These are phyloP conservation scores for Yamadazyma atmosphaerica DNA, from an alignment of 1,139 yeast species.

Conservation along the genomic window DNA sequence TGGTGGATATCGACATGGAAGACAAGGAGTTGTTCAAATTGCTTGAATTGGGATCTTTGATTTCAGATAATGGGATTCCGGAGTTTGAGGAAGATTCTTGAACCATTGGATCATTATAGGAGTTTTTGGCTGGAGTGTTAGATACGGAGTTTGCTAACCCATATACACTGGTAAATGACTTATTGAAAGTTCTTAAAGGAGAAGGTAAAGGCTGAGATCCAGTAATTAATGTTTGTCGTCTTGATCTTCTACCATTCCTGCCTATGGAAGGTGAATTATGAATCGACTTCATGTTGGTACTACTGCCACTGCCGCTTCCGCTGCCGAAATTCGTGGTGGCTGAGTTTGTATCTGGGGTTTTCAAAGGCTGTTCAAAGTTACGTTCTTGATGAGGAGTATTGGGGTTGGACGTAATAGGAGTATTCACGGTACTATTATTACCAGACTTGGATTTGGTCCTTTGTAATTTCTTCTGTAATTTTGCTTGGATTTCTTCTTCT, in stretches of 20 bases:
- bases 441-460: conserved; percentile 23
- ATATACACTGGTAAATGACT: conserved; percentile 37
- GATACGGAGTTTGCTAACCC: conserved; percentile 43
- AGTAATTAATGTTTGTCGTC: conserved; percentile 76
- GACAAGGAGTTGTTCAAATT: conserved; percentile 39
- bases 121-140: conserved; percentile 40
- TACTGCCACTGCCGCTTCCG: conserved; percentile 1
- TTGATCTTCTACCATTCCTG: conserved; percentile 54
- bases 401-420: conserved; percentile 15
- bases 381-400: conserved; percentile 16
- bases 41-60: conserved; percentile 14
- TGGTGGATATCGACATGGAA: conserved; percentile 42
- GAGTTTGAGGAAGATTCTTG: conserved; percentile 11
- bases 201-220: conserved; percentile 88
- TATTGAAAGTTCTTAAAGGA: conserved; percentile 56
- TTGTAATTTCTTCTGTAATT: conserved; percentile 38
- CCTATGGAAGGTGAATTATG: conserved; percentile 40
- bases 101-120: conserved; percentile 16
- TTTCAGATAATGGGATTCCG: conserved; percentile 14
- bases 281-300: conserved; percentile 8
- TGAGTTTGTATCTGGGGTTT: conserved; percentile 9
- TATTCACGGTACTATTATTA: conserved; percentile 18
- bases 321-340: conserved; percentile 5
- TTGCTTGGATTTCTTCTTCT: conserved; percentile 50
- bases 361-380: conserved; percentile 2